A percentile compares a stretch with the other conserved stretches of the same genome.
Conservation (phyloP, 2,329 filamentous ascomycete species). For the Hypomyces perniciosus region DNA sequence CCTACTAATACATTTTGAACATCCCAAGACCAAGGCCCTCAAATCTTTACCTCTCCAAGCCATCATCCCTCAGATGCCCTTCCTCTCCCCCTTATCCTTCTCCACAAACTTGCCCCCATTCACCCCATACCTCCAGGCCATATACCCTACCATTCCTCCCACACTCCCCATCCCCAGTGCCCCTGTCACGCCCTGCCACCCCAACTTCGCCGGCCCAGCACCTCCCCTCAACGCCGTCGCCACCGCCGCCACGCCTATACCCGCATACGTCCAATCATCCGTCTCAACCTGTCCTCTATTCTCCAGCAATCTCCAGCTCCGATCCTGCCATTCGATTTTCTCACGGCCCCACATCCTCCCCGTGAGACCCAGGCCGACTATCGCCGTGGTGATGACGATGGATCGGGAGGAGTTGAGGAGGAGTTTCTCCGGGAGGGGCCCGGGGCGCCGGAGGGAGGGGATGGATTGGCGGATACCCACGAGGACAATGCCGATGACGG, state of each 20-base stretch:
- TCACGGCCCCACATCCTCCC: conserved; percentile 49
- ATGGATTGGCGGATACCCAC: conserved; percentile 27
- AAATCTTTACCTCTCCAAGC: neutral
- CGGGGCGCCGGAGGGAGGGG: conserved; percentile 22
- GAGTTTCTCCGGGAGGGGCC: conserved; percentile 29
- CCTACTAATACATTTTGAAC: neutral
- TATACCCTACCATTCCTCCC: conserved; percentile 41
- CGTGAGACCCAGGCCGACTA: conserved; percentile 38
- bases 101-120: conserved; percentile 36
- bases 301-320: conserved; percentile 55
- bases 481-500: conserved; percentile 40
- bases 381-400: conserved; percentile 37
- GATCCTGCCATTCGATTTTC: conserved; percentile 58
- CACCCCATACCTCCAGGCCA: conserved; percentile 45
- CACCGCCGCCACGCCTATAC: conserved; percentile 32
- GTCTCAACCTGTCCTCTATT: conserved; percentile 50
- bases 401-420: conserved; percentile 41
- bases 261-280: conserved; percentile 49
- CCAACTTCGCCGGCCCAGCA: conserved; percentile 17
- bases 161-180: conserved; percentile 43
- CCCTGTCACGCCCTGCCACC: conserved; percentile 38
- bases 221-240: conserved; percentile 27
- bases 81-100: conserved; percentile 16
- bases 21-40: neutral
- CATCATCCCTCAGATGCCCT: conserved; percentile 1